phyloP scores from a whole-genome alignment of 2,329 filamentous ascomycete genomes.

The Claviceps sorghi region DNA sequence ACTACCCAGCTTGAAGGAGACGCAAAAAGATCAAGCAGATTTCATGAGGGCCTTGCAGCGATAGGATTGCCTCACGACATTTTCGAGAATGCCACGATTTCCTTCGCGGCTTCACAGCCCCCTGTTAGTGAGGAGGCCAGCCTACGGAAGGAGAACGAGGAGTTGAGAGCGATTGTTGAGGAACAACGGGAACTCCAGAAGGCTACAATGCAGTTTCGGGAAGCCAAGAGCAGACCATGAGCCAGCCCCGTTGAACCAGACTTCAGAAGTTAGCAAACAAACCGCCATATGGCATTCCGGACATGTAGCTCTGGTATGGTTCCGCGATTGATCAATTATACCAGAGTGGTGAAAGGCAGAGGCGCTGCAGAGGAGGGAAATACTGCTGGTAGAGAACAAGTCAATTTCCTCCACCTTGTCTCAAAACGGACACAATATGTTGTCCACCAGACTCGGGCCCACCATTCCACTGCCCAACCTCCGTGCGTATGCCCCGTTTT shows the following conservation, averaged over 20 bases:
- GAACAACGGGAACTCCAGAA: constrained; percentile 22
- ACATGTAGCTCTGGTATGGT: background rate
- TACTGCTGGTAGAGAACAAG: background rate
- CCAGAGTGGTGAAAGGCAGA: background rate
- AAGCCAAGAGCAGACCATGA: constrained; percentile 2
- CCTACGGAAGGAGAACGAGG: constrained; percentile 25
- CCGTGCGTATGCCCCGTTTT: background rate
- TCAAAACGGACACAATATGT: background rate
- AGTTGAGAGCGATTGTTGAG: constrained; percentile 30
- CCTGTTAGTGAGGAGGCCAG: constrained; percentile 8
- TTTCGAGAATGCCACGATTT: constrained; percentile 20
- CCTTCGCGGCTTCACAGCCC: background rate
- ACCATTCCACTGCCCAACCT: background rate
- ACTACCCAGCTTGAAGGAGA: constrained; percentile 45
- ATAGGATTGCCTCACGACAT: constrained; percentile 35
- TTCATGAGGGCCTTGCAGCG: constrained; percentile 29
- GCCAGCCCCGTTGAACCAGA: background rate
- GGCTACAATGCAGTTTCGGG: constrained; percentile 6
- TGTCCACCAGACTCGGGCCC: background rate
- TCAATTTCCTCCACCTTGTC: background rate
- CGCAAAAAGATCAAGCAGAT: constrained; percentile 24
- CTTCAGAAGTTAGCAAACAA: background rate
- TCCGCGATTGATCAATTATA: background rate
- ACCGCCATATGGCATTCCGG: background rate
- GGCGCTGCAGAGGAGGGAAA: background rate